Evolutionary conservation across 2,329 filamentous ascomycete species (phyloP).

Genomic region (Biscogniauxia marginata): DNA sequence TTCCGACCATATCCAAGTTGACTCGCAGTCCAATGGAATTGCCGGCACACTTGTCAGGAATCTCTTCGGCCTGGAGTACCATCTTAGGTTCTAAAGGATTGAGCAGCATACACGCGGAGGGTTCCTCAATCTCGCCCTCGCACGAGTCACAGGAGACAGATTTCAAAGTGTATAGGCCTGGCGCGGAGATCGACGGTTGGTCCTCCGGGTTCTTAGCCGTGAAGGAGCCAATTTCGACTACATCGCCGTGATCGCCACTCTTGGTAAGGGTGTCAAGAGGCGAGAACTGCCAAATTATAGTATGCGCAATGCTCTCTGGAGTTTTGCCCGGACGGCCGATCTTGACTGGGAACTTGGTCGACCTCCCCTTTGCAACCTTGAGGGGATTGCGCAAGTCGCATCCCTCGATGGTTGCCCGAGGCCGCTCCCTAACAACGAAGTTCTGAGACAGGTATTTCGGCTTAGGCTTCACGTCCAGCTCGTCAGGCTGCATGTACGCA

Average conservation of each 20-base stretch:
- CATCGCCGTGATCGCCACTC: constrained; percentile 66
- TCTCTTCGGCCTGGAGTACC: constrained; percentile 70
- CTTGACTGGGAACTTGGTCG: constrained; percentile 66
- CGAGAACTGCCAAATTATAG: constrained; percentile 79
- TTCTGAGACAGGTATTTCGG: constrained; percentile 67
- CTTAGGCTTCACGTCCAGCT: constrained; percentile 63
- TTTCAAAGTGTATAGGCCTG: constrained; percentile 84
- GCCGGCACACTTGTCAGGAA: constrained; percentile 92
- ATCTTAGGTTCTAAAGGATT: constrained; percentile 88
- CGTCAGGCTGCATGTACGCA: constrained; percentile 69
- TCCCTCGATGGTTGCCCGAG: constrained; percentile 66
- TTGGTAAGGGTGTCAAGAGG: constrained; percentile 67
- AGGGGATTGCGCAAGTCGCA: constrained; percentile 81
- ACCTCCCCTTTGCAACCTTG: constrained; percentile 75
- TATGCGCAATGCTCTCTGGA: constrained; percentile 64
- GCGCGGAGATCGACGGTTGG: constrained; percentile 66
- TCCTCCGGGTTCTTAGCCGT: constrained; percentile 61
- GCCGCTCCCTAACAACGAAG: constrained; percentile 85
- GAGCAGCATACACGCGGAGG: constrained; percentile 86
- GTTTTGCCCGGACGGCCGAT: constrained; percentile 63
- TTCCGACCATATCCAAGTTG: constrained; percentile 85
- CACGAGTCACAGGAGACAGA: constrained; percentile 80
- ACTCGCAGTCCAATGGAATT: constrained; percentile 89
- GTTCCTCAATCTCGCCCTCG: constrained; percentile 84
- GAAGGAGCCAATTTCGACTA: constrained; percentile 56